Evolutionary conservation across 345 rosid species (phyloP).

Genomic region (Microcos paniculata): DNA sequence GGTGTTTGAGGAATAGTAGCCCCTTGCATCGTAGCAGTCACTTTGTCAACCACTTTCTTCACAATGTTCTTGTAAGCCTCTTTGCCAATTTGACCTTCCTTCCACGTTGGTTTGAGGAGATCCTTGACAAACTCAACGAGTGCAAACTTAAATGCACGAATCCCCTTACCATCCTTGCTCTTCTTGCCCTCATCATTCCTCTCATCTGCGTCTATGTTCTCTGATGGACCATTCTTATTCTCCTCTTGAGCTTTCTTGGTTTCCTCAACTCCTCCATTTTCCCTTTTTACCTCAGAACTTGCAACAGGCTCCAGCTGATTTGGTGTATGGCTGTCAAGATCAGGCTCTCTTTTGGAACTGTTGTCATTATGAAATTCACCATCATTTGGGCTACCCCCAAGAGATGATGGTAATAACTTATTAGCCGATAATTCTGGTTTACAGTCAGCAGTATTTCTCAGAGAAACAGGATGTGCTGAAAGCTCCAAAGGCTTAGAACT

Average conservation of each 20-base stretch:
- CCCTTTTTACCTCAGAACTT: constrained; percentile 35
- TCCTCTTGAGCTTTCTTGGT: constrained; percentile 37
- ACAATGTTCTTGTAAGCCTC: constrained; percentile 91
- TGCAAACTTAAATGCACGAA: constrained; percentile 84
- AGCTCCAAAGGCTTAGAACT: constrained; percentile 22
- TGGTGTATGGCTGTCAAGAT: constrained; percentile 19
- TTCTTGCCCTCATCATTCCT: constrained; percentile 62
- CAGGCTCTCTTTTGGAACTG: constrained; percentile 22
- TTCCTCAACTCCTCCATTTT: constrained; percentile 34
- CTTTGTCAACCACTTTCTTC: constrained; percentile 96
- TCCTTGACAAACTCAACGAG: constrained; percentile 90
- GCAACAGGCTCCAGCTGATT: constrained; percentile 28
- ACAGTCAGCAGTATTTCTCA: constrained; percentile 26
- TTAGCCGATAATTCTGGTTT: constrained; percentile 21
- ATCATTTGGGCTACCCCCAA: constrained; percentile 3
- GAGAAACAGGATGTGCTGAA: constrained; percentile 19
- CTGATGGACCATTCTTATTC: constrained; percentile 40
- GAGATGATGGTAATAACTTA: constrained; percentile 8
- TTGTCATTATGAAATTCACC: constrained; percentile 4
- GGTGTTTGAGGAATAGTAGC: constrained; percentile 82
- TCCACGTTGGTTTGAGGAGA: constrained; percentile 89
- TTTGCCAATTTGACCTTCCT: constrained; percentile 87
- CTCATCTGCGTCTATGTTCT: constrained; percentile 46
- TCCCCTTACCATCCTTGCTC: constrained; percentile 67
- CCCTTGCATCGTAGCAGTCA: constrained; percentile 69